Conservation (phyloP, 2,329 filamentous ascomycete species). For the Colletotrichum tropicale region DNA sequence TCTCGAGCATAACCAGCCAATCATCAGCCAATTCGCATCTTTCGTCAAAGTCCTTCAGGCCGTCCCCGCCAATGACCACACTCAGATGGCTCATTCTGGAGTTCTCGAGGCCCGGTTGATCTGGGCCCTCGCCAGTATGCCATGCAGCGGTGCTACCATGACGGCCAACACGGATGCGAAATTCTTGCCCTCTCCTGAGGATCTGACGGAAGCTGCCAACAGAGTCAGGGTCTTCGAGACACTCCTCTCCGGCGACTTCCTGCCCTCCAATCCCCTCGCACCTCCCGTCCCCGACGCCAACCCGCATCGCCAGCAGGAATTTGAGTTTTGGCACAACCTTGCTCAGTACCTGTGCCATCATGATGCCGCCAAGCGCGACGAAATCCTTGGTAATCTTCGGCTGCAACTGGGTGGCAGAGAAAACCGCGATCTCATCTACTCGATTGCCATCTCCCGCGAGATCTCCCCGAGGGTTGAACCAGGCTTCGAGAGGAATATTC, state of each 20-base stretch:
- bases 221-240: slow-evolving; percentile 79
- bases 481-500: slow-evolving; percentile 59
- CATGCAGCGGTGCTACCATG: slow-evolving; percentile 39
- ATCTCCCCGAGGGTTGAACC: slow-evolving; percentile 69
- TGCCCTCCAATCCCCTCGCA: slow-evolving; percentile 61
- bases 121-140: slow-evolving; percentile 63
- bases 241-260: slow-evolving; percentile 73
- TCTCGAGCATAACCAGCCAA: slow-evolving; percentile 55
- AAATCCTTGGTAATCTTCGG: slow-evolving; percentile 68
- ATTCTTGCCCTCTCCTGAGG: slow-evolving; percentile 56
- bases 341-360: slow-evolving; percentile 68
- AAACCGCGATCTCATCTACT: slow-evolving; percentile 90
- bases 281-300: slow-evolving; percentile 54
- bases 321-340: slow-evolving; percentile 83
- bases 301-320: slow-evolving; percentile 63
- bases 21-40: slow-evolving; percentile 71
- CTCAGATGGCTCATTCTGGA: slow-evolving; percentile 57
- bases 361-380: slow-evolving; percentile 66
- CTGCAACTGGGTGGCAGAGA: slow-evolving; percentile 79
- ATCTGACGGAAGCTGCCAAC: slow-evolving; percentile 67
- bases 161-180: slow-evolving; percentile 37
- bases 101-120: slow-evolving; percentile 63
- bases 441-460: slow-evolving; percentile 80
- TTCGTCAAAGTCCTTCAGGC: slow-evolving; percentile 63
- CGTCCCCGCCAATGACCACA: slow-evolving; percentile 52